These are phyloP conservation scores for Comarum palustre DNA, from an alignment of 306 rosid species.

Conservation along the genomic window DNA sequence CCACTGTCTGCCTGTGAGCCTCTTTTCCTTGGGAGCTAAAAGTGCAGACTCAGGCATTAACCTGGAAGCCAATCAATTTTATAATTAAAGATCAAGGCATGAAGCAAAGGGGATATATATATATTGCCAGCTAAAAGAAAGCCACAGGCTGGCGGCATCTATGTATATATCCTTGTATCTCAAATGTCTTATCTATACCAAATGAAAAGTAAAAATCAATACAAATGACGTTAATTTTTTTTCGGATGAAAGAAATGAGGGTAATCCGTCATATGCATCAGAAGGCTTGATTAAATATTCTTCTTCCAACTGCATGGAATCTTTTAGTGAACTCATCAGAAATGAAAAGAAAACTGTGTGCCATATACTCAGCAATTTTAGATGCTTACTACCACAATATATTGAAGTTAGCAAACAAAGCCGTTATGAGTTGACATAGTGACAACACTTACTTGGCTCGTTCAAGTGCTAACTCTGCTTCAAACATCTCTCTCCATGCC, in stretches of 20 bases:
- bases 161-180: not conserved
- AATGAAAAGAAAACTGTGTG: not conserved
- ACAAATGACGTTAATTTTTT: too few species aligned
- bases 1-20: conserved; percentile 89
- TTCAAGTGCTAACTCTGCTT: conserved; percentile 94
- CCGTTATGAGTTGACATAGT: conserved; percentile 10
- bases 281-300: not conserved
- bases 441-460: conserved; percentile 87
- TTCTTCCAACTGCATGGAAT: not conserved
- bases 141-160: not conserved
- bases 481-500: conserved; percentile 98
- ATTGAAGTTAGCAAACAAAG: not conserved
- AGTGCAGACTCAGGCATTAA: conserved; percentile 94
- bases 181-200: not conserved
- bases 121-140: not conserved
- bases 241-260: not conserved
- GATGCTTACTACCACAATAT: not conserved
- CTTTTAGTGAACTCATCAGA: not conserved
- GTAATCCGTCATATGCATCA: not conserved
- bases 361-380: not conserved
- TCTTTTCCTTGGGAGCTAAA: conserved; percentile 87
- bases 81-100: not conserved
- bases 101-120: not conserved
- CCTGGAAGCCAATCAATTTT: conserved; percentile 47
- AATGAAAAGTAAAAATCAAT: not conserved